Conservation (phyloP, 257 asterid genomes). For the Paulownia fortunei region DNA sequence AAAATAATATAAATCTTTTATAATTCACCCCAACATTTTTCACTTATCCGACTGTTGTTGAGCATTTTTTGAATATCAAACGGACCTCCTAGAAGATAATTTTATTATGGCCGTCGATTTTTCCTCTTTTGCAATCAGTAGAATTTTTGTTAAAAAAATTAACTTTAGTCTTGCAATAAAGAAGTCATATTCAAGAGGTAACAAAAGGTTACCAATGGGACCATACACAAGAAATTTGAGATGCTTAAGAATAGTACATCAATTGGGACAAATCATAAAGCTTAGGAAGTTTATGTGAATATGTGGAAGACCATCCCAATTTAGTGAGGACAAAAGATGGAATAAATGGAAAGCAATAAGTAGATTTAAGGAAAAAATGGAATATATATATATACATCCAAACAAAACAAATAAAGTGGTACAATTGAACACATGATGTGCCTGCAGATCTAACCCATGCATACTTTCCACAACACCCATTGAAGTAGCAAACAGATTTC, state of each 20-base stretch:
- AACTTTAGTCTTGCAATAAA: background rate
- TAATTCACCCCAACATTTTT: no score
- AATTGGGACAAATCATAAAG: background rate
- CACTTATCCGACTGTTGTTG: no score
- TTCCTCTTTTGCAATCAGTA: no score
- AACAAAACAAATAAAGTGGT: background rate
- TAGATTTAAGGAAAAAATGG: background rate
- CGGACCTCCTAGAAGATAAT: no score
- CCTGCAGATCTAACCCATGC: conserved; percentile 8
- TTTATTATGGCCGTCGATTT: no score
- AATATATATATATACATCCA: background rate
- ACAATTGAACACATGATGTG: conserved; percentile 16
- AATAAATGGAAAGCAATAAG: conserved; percentile 14
- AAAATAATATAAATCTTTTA: no score
- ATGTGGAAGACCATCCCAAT: background rate
- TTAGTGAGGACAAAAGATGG: background rate
- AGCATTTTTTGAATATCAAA: no score
- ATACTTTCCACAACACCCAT: conserved; percentile 4
- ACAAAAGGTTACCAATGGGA: background rate
- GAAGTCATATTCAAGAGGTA: background rate
- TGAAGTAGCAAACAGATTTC: background rate
- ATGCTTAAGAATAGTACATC: background rate
- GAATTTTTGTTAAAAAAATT: no score
- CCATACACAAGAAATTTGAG: background rate
- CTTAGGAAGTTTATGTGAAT: background rate